Percentiles rank a stretch among this genome's conserved stretches.
These are phyloP conservation scores for Ramaria sp. DNA, from an alignment of 768 basidiomycete species.

Conservation along the genomic window DNA sequence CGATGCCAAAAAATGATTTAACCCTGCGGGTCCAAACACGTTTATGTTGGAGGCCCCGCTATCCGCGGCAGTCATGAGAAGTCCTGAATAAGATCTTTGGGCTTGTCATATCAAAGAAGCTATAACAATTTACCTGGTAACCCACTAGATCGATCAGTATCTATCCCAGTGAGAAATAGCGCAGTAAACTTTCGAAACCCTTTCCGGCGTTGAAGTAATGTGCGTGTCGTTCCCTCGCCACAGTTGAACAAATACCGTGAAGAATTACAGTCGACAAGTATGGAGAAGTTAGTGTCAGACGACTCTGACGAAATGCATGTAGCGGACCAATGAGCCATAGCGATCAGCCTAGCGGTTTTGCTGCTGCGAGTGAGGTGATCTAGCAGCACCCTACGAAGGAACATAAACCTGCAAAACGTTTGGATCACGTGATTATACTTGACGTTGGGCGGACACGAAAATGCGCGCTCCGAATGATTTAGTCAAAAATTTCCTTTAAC, in stretches of 20 bases:
- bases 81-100: constrained; percentile 31
- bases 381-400: not conserved
- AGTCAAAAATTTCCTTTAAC: no score
- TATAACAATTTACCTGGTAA: constrained; percentile 51
- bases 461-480: no score
- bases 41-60: constrained; percentile 43
- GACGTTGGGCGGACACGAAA: no score
- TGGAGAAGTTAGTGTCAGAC: constrained; percentile 70
- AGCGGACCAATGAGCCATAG: constrained; percentile 11
- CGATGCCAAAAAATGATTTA: constrained; percentile 59
- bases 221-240: constrained; percentile 69
- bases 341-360: not conserved
- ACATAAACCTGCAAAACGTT: not conserved
- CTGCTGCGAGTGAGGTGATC: not conserved
- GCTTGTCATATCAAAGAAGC: constrained; percentile 22
- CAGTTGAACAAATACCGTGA: constrained; percentile 84
- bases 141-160: constrained; percentile 55
- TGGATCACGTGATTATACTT: not conserved
- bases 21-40: constrained; percentile 62
- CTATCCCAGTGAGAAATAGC: constrained; percentile 61
- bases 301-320: constrained; percentile 12
- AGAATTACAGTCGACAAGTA: constrained; percentile 64
- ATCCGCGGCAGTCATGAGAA: constrained; percentile 77
- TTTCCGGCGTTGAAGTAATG: constrained; percentile 55
- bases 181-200: constrained; percentile 58